Conservation (phyloP, 2,329 filamentous ascomycete species). For the Aspergillus candidus region DNA sequence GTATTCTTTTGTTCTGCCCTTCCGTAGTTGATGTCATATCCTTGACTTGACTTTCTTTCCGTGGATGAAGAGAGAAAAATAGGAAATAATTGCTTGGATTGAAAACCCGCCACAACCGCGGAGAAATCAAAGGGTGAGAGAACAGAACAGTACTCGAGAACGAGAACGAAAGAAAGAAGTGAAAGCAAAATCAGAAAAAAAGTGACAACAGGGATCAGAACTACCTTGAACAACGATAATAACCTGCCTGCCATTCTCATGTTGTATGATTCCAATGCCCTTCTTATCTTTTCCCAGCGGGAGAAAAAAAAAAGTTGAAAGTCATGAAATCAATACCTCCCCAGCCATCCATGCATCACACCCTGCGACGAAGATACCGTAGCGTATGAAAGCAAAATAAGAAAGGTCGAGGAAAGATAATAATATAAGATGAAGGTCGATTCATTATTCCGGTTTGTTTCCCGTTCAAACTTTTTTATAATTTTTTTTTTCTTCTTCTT, state of each 20-base stretch:
- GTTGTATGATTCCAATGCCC: conserved; percentile 35
- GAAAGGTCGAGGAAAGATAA: no score
- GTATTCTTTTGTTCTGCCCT: conserved; percentile 23
- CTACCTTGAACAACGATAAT: conserved; percentile 33
- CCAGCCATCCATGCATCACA: conserved; percentile 30
- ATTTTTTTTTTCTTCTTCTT: neutral
- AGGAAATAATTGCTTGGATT: conserved; percentile 37
- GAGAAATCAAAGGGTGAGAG: no score
- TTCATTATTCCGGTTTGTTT: conserved; percentile 21
- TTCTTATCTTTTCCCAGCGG: conserved; percentile 17
- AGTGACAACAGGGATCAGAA: no score
- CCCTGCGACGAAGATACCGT: conserved; percentile 19
- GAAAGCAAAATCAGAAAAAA: no score
- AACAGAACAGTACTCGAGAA: no score
- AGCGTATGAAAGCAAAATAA: conserved; percentile 24
- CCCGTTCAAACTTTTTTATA: conserved; percentile 33
- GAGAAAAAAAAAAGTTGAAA: neutral
- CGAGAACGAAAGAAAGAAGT: no score
- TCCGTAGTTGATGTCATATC: no score
- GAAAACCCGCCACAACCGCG: conserved; percentile 34
- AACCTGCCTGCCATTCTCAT: conserved; percentile 22
- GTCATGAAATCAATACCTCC: conserved; percentile 28
- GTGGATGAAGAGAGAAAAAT: neutral
- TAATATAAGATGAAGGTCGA: conserved; percentile 24
- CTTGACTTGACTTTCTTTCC: no score